Base-by-base conservation (phyloP, 768 basidiomycete genomes). In the Pleurotus citrinopileatus region DNA sequence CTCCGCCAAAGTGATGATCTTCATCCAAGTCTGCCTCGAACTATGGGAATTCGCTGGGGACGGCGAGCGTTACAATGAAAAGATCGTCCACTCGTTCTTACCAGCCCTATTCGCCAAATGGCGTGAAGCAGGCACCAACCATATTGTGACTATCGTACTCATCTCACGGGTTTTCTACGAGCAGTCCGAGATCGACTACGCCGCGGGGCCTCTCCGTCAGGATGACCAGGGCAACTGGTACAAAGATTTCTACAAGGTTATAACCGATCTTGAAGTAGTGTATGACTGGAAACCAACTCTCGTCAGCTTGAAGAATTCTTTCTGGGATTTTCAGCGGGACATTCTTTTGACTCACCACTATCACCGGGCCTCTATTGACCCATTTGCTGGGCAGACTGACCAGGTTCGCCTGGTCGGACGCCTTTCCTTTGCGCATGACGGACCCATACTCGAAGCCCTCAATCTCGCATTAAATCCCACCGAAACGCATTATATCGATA, bases 1-100 rank as follows among this genome's bases (percentile, higher is more conserved):
- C 42, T 95, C 94, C 1, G 94, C 95, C 38, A 93, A 89, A 63
- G 80, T 89, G 29, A 97, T 91, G 17, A 87, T 98, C 53, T 96
- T 97, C 67, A 93, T 99, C 44, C 95, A 98, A 75, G 89, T 99
- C 13, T 96, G 94, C 66, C 83, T 87, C 44, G 97, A 98, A 65
- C 82, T 97, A 52, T 98, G 93, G 92, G 91, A 97, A 62, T 98
- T 98, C 64, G 82, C 94, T 20, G 94, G 91, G 29, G 97, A 98
- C 57, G 97, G 97, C 20, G 94, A 97, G 67, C 83, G 95, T 4
- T 94, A 89, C 70, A 89, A 92, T 65, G 97, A 98, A 67, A 98
- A 98, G 72, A 90, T 96, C n/a, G 89, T 96, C 2, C 94, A 98
- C 65, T 92, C 94, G 2, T 98, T 98, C 73, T 82, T 99, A 6